Evolutionary conservation across 306 rosid species (phyloP).

Genomic region (Astragalus glycyphyllos): DNA sequence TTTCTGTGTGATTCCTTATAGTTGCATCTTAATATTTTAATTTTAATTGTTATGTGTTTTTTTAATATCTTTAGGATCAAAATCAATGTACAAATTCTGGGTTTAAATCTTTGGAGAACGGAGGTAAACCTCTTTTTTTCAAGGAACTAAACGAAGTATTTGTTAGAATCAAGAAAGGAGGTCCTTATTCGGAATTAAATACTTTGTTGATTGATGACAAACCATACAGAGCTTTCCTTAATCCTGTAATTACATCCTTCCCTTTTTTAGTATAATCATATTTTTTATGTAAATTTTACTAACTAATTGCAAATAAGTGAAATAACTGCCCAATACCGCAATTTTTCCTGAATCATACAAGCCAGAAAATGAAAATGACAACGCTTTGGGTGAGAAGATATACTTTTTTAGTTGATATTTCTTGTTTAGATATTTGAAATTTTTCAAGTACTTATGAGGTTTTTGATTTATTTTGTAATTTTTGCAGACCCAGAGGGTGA

Average conservation of each 20-base stretch:
- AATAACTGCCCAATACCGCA: background rate
- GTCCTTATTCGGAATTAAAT: slow-evolving; percentile 31
- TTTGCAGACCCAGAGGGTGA: slow-evolving; percentile 35
- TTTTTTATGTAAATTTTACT: background rate
- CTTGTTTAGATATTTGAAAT: background rate
- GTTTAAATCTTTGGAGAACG: background rate
- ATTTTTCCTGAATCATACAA: slow-evolving; percentile 37
- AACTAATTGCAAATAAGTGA: background rate
- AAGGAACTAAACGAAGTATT: slow-evolving; percentile 28
- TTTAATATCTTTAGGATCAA: slow-evolving; percentile 27
- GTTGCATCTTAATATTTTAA: background rate
- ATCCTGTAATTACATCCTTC: slow-evolving; percentile 2
- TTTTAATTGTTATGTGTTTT: background rate
- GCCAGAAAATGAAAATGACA: background rate
- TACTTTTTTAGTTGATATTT: background rate
- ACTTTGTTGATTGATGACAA: slow-evolving; percentile 38
- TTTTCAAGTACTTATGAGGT: too few species aligned
- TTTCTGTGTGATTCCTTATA: too few species aligned
- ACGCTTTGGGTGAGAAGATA: slow-evolving; percentile 23
- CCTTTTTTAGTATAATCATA: background rate
- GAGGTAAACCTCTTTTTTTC: background rate
- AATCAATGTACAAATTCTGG: background rate
- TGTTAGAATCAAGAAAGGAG: background rate
- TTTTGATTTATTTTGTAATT: too few species aligned
- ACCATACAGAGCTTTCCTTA: slow-evolving; percentile 38